Base-by-base conservation (phyloP, 352 stramenopile genomes). In the Globisporangium spiculum region DNA sequence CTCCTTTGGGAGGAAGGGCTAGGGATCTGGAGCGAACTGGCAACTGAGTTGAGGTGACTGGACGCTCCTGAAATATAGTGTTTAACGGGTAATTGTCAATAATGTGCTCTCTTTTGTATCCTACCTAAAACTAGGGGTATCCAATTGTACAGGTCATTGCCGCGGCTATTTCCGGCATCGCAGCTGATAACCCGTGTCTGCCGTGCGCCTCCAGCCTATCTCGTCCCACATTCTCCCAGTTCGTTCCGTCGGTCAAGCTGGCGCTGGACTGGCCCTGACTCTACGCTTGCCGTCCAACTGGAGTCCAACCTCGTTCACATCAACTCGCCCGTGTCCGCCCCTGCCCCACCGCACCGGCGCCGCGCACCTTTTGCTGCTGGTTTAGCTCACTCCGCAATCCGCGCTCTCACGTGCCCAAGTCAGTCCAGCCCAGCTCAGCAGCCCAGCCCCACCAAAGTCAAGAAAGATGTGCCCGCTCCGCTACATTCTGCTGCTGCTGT, bases 401-500 rank as follows among this genome's bases (percentile, higher is more conserved):
- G 34, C 62, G 5, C 50, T 30, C 61, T 52, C 61, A 26, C 16
- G 44, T 22, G 44, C 26, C 27, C 30, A 58, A 58, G 30, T 34
- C 32, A 54, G 32, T 18, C 27, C 32, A 54, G 32, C 60, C 32
- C 12, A 16, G 10, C 22, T 27, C 26, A 22, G 44, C 20, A 27
- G 10, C 46, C 7, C n/a, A 24, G 22, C 7, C 53, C 12, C 26
- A 27, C 38, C 56, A 22, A 9, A 14, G 36, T 34, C 36, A 34
- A 16, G 10, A 65, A 27, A 30, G n/a, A 94, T 96, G 86, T 96
- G 88, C 56, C 88, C 88, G 50, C 79, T 96, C 8, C 88, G 88
- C 71, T 96, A 96, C 79, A 89, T 96, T 68, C 75, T 96, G 65
- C 77, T 96, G 63, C 70, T 90, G 64, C 77, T 96, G 38, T 96